Conservation (phyloP, 2,329 filamentous ascomycete species). For the Colletotrichum incanum region DNA sequence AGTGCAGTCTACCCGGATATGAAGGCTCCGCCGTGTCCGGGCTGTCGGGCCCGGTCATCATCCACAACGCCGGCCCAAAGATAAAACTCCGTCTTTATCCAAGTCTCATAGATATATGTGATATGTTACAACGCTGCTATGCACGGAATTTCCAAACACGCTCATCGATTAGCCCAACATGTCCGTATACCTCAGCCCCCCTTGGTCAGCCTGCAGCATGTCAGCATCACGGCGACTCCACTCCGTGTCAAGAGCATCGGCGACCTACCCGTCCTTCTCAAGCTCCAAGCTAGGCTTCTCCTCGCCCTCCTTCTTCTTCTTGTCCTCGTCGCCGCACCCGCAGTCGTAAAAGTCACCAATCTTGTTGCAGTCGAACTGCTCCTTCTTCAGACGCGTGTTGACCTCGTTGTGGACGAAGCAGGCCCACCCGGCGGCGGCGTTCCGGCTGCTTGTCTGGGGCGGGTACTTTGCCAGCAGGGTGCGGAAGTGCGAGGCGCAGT, state of each 20-base stretch:
- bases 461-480: slow-evolving; percentile 73
- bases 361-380: slow-evolving; percentile 75
- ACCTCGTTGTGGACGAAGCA: slow-evolving; percentile 79
- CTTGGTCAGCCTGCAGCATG: slow-evolving; percentile 27
- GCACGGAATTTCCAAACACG: neutral
- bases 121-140: slow-evolving; percentile 6
- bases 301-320: slow-evolving; percentile 55
- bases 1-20: neutral
- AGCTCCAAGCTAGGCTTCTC: slow-evolving; percentile 42
- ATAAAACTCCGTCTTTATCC: neutral
- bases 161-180: neutral
- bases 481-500: slow-evolving; percentile 79
- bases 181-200: neutral
- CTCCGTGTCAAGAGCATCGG: too few relatives aligned
- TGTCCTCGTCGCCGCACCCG: slow-evolving; percentile 77
- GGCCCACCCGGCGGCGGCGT: slow-evolving; percentile 77
- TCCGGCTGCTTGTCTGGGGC: slow-evolving; percentile 75
- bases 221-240: slow-evolving; percentile 1
- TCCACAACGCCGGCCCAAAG: slow-evolving; percentile 2
- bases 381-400: slow-evolving; percentile 75
- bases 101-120: neutral
- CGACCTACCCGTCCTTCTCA: slow-evolving; percentile 30
- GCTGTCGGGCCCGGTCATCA: neutral
- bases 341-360: slow-evolving; percentile 82
- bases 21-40: neutral